Evolutionary conservation across 352 stramenopile species (phyloP).

Genomic region (Phytopythium montanum): DNA sequence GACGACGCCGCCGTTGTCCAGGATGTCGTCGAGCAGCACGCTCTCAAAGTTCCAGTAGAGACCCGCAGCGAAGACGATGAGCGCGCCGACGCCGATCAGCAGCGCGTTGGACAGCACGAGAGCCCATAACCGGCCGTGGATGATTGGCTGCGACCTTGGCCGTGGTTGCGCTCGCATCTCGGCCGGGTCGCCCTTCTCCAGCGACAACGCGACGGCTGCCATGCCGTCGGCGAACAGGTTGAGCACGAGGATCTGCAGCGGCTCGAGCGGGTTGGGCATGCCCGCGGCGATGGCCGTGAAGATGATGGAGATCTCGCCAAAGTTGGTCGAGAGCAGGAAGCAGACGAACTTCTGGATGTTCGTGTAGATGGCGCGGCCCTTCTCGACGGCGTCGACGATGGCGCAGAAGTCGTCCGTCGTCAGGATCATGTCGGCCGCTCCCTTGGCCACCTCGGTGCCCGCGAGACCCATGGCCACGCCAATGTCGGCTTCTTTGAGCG

Average conservation of each 20-base stretch:
- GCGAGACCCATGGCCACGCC: slow-evolving; percentile 91
- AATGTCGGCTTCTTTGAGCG: slow-evolving; percentile 92
- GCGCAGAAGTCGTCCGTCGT: slow-evolving; percentile 95
- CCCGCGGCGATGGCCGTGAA: slow-evolving; percentile 30
- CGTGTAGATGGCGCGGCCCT: slow-evolving; percentile 92
- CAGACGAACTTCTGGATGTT: slow-evolving; percentile 95
- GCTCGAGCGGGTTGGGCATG: slow-evolving; percentile 78
- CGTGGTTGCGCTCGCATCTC: slow-evolving; percentile 23
- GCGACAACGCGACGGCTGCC: slow-evolving; percentile 26
- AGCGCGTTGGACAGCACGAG: slow-evolving; percentile 27
- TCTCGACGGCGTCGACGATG: slow-evolving; percentile 92
- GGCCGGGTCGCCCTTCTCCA: slow-evolving; percentile 28
- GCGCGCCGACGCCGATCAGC: slow-evolving; percentile 22
- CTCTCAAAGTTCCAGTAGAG: slow-evolving; percentile 35
- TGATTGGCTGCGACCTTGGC: slow-evolving; percentile 24
- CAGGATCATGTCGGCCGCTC: slow-evolving; percentile 95
- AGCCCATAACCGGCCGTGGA: slow-evolving; percentile 30
- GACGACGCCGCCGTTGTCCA: slow-evolving; percentile 11
- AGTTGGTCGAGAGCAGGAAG: slow-evolving; percentile 93
- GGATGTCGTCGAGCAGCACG: slow-evolving; percentile 27
- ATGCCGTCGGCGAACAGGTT: slow-evolving; percentile 94
- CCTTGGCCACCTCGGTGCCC: slow-evolving; percentile 94
- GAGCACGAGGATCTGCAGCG: slow-evolving; percentile 94
- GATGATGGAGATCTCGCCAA: slow-evolving; percentile 85
- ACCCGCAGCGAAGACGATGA: slow-evolving; percentile 22